These are phyloP conservation scores for Aspergillus carlsbadensis DNA, from an alignment of 495 filamentous ascomycete genomes.

Conservation along the genomic window DNA sequence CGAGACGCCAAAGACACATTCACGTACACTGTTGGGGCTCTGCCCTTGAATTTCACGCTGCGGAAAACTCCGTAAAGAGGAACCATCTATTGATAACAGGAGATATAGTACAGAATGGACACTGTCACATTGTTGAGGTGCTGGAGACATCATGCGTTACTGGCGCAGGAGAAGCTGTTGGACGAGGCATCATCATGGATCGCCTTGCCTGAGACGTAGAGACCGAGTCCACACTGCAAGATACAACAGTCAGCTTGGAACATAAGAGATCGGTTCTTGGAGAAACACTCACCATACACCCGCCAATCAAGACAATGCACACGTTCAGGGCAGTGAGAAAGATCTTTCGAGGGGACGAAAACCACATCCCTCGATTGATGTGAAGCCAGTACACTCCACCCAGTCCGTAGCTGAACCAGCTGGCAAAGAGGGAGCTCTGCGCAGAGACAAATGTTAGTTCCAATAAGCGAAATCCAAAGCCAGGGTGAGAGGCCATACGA, in stretches of 20 bases:
- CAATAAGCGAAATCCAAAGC: not conserved
- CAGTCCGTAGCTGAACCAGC: slow-evolving; percentile 38
- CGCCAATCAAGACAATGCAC: slow-evolving; percentile 22
- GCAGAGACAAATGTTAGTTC: not conserved
- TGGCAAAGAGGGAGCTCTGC: slow-evolving; percentile 25
- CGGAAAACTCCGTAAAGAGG: not conserved
- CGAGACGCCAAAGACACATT: not conserved
- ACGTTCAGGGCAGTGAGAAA: slow-evolving; percentile 30
- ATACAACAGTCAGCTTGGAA: not conserved
- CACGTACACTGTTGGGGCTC: not conserved
- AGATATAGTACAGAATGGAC: no score
- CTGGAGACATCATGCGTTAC: not conserved
- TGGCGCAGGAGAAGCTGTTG: slow-evolving; percentile 17
- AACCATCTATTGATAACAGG: no score
- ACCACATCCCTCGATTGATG: slow-evolving; percentile 30
- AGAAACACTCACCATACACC: slow-evolving; percentile 24
- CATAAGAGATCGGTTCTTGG: not conserved
- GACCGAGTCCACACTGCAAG: slow-evolving; percentile 35
- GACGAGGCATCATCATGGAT: slow-evolving; percentile 35
- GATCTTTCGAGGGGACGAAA: slow-evolving; percentile 22
- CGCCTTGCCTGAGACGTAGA: slow-evolving; percentile 40
- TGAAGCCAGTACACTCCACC: slow-evolving; percentile 37
- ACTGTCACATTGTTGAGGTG: no score
- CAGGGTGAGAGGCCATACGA: slow-evolving; percentile 6
- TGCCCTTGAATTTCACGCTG: not conserved